phyloP scores from a whole-genome alignment of 176 grass and related monocot genomes.

The Dactylis glomerata region DNA sequence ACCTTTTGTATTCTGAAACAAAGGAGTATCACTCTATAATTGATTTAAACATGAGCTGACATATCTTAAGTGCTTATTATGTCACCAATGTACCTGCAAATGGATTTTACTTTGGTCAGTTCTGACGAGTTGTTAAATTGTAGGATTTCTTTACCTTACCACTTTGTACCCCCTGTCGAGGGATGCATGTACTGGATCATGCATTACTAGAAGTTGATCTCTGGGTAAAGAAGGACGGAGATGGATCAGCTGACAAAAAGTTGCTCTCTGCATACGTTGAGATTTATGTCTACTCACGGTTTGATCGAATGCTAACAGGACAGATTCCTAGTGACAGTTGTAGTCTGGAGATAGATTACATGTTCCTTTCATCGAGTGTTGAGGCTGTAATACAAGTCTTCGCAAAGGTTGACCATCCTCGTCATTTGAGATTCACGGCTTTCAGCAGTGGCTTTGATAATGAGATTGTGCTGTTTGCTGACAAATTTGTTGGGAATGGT shows the following conservation, averaged over 20 bases:
- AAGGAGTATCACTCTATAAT: neutral
- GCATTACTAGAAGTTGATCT: slow-evolving; percentile 5
- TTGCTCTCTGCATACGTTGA: neutral
- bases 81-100: neutral
- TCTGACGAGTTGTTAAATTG: neutral
- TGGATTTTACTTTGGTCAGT: neutral
- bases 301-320: neutral
- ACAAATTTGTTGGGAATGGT: neutral
- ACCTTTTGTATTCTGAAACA: neutral
- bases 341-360: neutral
- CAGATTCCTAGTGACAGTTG: neutral
- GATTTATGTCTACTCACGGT: neutral
- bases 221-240: neutral
- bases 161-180: neutral
- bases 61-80: neutral
- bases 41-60: neutral
- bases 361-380: neutral
- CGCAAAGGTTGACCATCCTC: neutral
- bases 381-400: neutral
- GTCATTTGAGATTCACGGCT: slow-evolving; percentile 2
- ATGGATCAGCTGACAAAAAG: neutral
- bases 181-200: neutral
- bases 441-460: slow-evolving; percentile 12
- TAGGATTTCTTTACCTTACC: neutral
- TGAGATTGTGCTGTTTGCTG: slow-evolving; percentile 1